These are phyloP conservation scores for Fragaria nilgerrensis DNA, from an alignment of 306 rosid genomes.

Conservation along the genomic window DNA sequence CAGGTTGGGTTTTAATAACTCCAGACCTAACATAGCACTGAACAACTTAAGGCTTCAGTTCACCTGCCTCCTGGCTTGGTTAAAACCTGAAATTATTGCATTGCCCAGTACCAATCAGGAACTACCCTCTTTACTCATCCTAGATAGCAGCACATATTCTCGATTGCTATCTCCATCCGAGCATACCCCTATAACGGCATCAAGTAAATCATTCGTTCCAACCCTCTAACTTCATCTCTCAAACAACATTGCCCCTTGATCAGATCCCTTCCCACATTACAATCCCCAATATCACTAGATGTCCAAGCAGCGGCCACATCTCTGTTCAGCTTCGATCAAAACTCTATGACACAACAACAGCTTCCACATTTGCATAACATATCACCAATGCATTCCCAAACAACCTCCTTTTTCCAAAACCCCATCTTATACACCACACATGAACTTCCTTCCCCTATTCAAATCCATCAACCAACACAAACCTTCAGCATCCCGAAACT, in stretches of 20 bases:
- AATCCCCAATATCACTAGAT: slow-evolving; percentile 53
- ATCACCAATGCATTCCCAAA: slow-evolving; percentile 48
- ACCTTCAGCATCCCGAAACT: slow-evolving; percentile 53
- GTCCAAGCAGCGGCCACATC: slow-evolving; percentile 75
- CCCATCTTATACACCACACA: slow-evolving; percentile 46
- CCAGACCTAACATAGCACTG: slow-evolving; percentile 41
- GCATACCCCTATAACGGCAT: slow-evolving; percentile 56
- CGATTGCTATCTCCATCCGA: slow-evolving; percentile 37
- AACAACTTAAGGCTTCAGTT: slow-evolving; percentile 49
- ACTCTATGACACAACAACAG: slow-evolving; percentile 28
- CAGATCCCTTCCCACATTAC: slow-evolving; percentile 37
- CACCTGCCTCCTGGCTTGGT: slow-evolving; percentile 34
- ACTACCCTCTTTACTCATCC: slow-evolving; percentile 50
- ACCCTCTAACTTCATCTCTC: slow-evolving; percentile 64
- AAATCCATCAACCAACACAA: slow-evolving; percentile 62
- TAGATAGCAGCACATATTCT: slow-evolving; percentile 36
- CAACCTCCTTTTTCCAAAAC: slow-evolving; percentile 33
- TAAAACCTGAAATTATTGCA: slow-evolving; percentile 55
- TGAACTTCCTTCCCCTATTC: slow-evolving; percentile 60
- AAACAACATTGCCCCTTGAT: slow-evolving; percentile 41
- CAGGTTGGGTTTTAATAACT: slow-evolving; percentile 45
- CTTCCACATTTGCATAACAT: slow-evolving; percentile 62
- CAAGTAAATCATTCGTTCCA: slow-evolving; percentile 67
- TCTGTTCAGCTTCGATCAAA: slow-evolving; percentile 53
- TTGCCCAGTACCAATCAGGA: slow-evolving; percentile 68